Evolutionary conservation across 2,329 filamentous ascomycete genomes (phyloP).

Genomic region (Hymenotorrendiella dingleyae): DNA sequence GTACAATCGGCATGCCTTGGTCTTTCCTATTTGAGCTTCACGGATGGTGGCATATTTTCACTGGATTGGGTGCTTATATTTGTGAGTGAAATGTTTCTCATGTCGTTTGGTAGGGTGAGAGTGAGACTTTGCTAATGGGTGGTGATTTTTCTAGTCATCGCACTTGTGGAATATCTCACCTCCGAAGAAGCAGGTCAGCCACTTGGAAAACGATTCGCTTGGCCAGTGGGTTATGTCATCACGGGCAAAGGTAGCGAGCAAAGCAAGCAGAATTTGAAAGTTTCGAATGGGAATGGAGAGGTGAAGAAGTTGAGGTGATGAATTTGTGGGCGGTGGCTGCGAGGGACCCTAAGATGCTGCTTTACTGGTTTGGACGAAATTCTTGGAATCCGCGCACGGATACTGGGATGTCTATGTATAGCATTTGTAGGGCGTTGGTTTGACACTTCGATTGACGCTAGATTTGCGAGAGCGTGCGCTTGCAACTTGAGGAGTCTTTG

Average conservation of each 20-base stretch:
- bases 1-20: slow-evolving; percentile 45
- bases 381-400: too few relatives aligned
- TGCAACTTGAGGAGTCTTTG: too few relatives aligned
- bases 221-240: slow-evolving; percentile 24
- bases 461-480: too few relatives aligned
- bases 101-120: too few relatives aligned
- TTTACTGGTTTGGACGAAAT: too few relatives aligned
- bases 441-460: too few relatives aligned
- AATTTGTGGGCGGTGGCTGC: too few relatives aligned
- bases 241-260: slow-evolving; percentile 6
- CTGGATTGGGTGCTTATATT: slow-evolving; percentile 45
- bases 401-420: too few relatives aligned
- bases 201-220: slow-evolving; percentile 24
- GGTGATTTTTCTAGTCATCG: slow-evolving; percentile 28
- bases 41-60: slow-evolving; percentile 60
- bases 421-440: too few relatives aligned
- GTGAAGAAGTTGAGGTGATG: too few relatives aligned
- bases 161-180: slow-evolving; percentile 31
- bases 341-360: too few relatives aligned
- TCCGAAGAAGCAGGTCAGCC: slow-evolving; percentile 28
- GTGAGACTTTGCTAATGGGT: background rate
- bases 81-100: too few relatives aligned
- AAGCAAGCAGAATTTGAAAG: background rate
- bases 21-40: slow-evolving; percentile 53
- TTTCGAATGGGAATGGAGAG: background rate